Conservation (phyloP, 1,284 basidiomycete genomes). For the Malassezia furfur region DNA sequence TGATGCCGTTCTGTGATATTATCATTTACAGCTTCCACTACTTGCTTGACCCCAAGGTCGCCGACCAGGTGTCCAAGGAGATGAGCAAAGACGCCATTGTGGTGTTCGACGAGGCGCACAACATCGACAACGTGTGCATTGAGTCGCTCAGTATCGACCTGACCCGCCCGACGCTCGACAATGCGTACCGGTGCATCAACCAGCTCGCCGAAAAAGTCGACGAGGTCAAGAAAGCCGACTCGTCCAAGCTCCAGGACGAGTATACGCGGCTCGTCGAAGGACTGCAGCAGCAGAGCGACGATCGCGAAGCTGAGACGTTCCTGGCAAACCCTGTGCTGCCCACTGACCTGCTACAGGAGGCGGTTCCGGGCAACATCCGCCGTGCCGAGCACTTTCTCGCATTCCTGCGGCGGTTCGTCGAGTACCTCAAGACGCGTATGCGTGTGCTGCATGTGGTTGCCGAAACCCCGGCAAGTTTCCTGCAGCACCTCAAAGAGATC, state of each 20-base stretch:
- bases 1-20: constrained; percentile 92
- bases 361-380: constrained; percentile 92
- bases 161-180: constrained; percentile 96
- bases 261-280: constrained; percentile 95
- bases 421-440: constrained; percentile 99
- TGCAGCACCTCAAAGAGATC: constrained; percentile 97
- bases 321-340: constrained; percentile 81
- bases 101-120: constrained; percentile 98
- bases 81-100: constrained; percentile 96
- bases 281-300: constrained; percentile 57
- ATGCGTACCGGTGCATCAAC: constrained; percentile 76
- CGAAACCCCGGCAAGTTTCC: constrained; percentile 95
- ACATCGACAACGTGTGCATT: constrained; percentile 94
- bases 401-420: constrained; percentile 93
- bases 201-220: constrained; percentile 86
- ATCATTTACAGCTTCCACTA: constrained; percentile 99
- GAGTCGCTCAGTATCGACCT: constrained; percentile 96
- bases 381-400: constrained; percentile 99
- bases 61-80: constrained; percentile 96
- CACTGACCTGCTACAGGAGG: constrained; percentile 86
- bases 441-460: constrained; percentile 96
- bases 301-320: constrained; percentile 68
- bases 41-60: constrained; percentile 94
- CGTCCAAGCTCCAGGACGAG: constrained; percentile 87
- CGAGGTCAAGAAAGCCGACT: constrained; percentile 91